Evolutionary conservation across 352 stramenopile genomes (phyloP).

Genomic region (Phytophthora foliorum): DNA sequence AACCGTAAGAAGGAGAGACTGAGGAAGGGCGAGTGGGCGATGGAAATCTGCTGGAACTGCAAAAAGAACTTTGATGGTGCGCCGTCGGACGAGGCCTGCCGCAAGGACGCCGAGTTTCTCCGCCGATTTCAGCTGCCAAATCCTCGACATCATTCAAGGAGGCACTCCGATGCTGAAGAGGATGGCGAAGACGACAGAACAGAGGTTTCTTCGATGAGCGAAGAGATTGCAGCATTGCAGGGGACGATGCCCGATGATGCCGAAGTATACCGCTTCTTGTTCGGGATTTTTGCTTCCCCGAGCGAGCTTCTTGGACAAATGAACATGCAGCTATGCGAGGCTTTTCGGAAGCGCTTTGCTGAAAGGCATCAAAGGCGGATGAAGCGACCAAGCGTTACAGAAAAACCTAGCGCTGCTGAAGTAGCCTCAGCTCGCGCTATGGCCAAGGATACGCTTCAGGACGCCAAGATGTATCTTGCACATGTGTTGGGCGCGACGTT

Average conservation of each 20-base stretch:
- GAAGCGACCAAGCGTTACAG: slow-evolving; percentile 23
- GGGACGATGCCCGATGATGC: slow-evolving; percentile 40
- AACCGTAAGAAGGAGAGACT: slow-evolving; percentile 51
- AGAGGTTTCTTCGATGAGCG: slow-evolving; percentile 3
- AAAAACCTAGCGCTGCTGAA: slow-evolving; percentile 14
- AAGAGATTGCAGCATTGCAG: background rate
- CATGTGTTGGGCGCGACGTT: slow-evolving; percentile 67
- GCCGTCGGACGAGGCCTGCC: slow-evolving; percentile 59
- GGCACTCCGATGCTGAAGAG: background rate
- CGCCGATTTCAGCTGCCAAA: slow-evolving; percentile 55
- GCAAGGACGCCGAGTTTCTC: slow-evolving; percentile 67
- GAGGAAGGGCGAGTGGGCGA: slow-evolving; percentile 68
- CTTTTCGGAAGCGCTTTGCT: slow-evolving; percentile 52
- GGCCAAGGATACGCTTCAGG: slow-evolving; percentile 64
- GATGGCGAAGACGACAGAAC: background rate
- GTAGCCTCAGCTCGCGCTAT: slow-evolving; percentile 12
- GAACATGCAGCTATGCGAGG: slow-evolving; percentile 62
- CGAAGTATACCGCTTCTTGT: slow-evolving; percentile 71
- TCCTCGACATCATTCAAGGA: background rate
- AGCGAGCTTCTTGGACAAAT: slow-evolving; percentile 72
- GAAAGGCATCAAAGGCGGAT: slow-evolving; percentile 36
- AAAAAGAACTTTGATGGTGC: slow-evolving; percentile 55
- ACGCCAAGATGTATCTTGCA: slow-evolving; percentile 77
- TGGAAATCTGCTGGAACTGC: slow-evolving; percentile 77
- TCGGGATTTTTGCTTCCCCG: slow-evolving; percentile 59